Base-by-base conservation (phyloP, 768 basidiomycete species). In the Tephrocybe rancida region DNA sequence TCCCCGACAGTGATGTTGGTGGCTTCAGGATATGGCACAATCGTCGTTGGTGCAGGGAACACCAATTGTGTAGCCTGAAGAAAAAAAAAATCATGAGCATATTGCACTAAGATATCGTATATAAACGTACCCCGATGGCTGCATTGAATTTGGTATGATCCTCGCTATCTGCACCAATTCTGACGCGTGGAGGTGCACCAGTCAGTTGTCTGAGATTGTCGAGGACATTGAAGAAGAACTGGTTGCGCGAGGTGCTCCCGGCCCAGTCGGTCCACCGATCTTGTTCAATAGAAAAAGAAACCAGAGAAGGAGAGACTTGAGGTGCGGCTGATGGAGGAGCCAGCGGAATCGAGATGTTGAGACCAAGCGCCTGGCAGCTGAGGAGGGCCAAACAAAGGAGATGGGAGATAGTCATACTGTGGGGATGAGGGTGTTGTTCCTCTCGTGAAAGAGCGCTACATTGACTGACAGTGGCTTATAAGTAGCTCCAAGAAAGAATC, bases 261-360 rank as follows among this genome's bases (percentile, higher is more conserved):
- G 70, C 69, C 87, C 87, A 90, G 55, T 87, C 86, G 9, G 74
- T 71, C 86, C 86, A 88, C 27, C 83, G 73, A 58, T 89, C 87
- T 65, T 86, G 81, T 60, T 88, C 88, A 48, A 88, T 79, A 26
- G 86, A 88, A 58, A 88, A 79, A 0, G 84, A 85, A 24, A 88
- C 58, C 11, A 86, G 67, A 10, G 79, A 79, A 6, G 54, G 50
- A 26, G 54, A 51, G 42, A 59, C 55, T 30, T 21, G 46, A 24
- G 22, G 35, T 8, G 52, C 55, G 24, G 61, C 41, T 21, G 48
- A 22, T 29, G 61, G 55, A 25, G 45, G 37, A 14, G 37, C 29
- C 18, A 52, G 46, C 13, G 55, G 55, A 24, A 58, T 44, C 2
- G 39, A 18, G 30, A 61, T 43, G 26, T 49, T 34, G 44, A 58